Base-by-base conservation (phyloP, 2,329 filamentous ascomycete genomes). In the Alternaria novae-zelandiae region DNA sequence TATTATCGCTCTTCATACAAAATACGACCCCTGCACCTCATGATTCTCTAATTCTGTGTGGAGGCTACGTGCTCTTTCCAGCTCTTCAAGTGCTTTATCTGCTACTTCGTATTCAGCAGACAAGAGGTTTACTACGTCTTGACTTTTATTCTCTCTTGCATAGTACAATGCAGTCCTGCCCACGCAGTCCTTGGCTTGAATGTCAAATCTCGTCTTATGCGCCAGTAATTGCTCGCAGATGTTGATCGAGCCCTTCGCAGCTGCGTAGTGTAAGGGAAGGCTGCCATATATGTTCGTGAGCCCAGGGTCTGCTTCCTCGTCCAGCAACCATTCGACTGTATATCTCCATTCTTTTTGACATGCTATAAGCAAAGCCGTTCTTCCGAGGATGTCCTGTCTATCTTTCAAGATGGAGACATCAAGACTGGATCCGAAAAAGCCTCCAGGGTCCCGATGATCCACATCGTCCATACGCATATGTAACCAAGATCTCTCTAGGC, bases 201-300 rank as follows among this genome's bases (percentile, higher is more conserved):
- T 20, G 7, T 56, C 17, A 7, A 44, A 50, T 9, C 13, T 5
- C 13, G 6, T 3, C 44, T 50, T 32, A 3, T 32, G 30, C 11
- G 25, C 2, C 5, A 61, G 28, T 13, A 68, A 32, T n/a, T 54
- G 2, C 26, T 54, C 2, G n/a, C 58, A 61, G 3, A 61, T 61
- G 1, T 17, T 17, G 4, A 36, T 2, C 2, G 46, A 47, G 5
- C 58, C 66, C 1, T 32, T 55, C 6, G 43, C 57, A 10, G 67
- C 67, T 20, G 67, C 65, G 12, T 61, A 69, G 43, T 71, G 67
- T 10, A 71, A 59, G 11, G 67, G 67, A 2, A 55, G 21, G 20
- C 46, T 61, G 5, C 59, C 59, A 12, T 45, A 65, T 9, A 53
- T 20, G 1, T 65, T 69, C 1, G 6, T n/a, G 12, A 45, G 6